Evolutionary conservation across 495 filamentous ascomycete species (phyloP), one percentile per base, ranked within the genome.

Genomic region (Daldinia decipiens): DNA sequence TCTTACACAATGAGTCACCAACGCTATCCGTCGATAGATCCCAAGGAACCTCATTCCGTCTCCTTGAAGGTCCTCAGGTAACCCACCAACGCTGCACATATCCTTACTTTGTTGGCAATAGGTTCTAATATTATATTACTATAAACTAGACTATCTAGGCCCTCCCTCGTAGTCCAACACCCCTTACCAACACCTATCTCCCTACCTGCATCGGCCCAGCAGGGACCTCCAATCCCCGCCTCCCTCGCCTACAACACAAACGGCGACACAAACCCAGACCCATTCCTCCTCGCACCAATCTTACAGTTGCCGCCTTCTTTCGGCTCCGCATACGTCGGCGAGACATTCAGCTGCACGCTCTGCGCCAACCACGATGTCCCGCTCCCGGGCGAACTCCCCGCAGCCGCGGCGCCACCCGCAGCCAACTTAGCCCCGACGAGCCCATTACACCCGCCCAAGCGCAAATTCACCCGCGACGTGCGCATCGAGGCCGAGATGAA

Each of bases 291-390:
- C 52, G 79, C 78, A 12, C 84, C 86, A 0, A 88, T 89, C 56
- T 86, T 98, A 70, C 97, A 92, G n/a, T 88, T 98, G 3, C 95
- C 95, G 5, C 92, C 93, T 1, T 88, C 93, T 4, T 98, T 99
- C 77, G 95, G 94, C 59, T 92, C 92, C 9, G 93, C 94, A 55
- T 98, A 98, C 70, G 94, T 98, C 45, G 95, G 95, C 64, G 94
- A 98, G 82, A 93, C 92, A 1, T 99, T 99, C 79, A 88, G 88
- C 55, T 99, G 95, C 81, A 95, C 94, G 1, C 86, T 99, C 24
- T 97, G 93, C 81, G 94, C 92, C 8, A 98, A 95, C 82, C 95
- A 97, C 78, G 95, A 97, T 73, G 82, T 93, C 2, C 65, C 79
- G 45, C 70, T 70, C 0, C 63, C 73, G 0, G 60, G 32, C 12